A percentile compares a stretch with the other conserved stretches of the same genome.
Evolutionary conservation across 345 rosid species (phyloP).

Genomic region (Streptanthus diversifolius): DNA sequence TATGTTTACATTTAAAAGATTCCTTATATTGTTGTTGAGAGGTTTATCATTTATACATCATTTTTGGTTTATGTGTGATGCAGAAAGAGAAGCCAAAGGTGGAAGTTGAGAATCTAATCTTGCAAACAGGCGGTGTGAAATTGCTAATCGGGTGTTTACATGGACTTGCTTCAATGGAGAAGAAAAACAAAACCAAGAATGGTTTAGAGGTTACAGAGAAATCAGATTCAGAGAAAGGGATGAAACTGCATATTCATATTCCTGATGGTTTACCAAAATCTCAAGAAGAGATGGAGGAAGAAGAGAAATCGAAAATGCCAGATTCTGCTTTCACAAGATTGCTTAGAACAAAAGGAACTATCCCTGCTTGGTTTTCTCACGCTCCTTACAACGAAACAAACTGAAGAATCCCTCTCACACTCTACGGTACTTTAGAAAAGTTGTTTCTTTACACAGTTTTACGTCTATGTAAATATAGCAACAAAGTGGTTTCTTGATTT

Average conservation of each 20-base stretch:
- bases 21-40: no score
- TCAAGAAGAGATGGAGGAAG: slow-evolving; percentile 67
- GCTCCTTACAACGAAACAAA: slow-evolving; percentile 72
- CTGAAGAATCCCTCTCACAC: slow-evolving; percentile 26
- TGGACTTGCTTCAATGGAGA: slow-evolving; percentile 49
- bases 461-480: slow-evolving; percentile 24
- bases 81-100: slow-evolving; percentile 53
- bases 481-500: slow-evolving; percentile 8
- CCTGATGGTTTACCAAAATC: slow-evolving; percentile 88
- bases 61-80: slow-evolving; percentile 9
- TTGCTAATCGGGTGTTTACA: slow-evolving; percentile 67
- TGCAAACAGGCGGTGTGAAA: slow-evolving; percentile 60
- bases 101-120: slow-evolving; percentile 64
- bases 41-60: neutral
- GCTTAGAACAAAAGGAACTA: slow-evolving; percentile 61
- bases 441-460: neutral
- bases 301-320: slow-evolving; percentile 70
- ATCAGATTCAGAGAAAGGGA: slow-evolving; percentile 19
- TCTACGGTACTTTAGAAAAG: neutral
- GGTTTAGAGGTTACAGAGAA: slow-evolving; percentile 22
- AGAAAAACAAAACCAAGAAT: slow-evolving; percentile 30
- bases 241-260: slow-evolving; percentile 40
- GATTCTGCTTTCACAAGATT: slow-evolving; percentile 68
- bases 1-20: no score
- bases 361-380: slow-evolving; percentile 78